Evolutionary conservation across 1,284 basidiomycete species (phyloP).

Genomic region (Inonotus obliquus): DNA sequence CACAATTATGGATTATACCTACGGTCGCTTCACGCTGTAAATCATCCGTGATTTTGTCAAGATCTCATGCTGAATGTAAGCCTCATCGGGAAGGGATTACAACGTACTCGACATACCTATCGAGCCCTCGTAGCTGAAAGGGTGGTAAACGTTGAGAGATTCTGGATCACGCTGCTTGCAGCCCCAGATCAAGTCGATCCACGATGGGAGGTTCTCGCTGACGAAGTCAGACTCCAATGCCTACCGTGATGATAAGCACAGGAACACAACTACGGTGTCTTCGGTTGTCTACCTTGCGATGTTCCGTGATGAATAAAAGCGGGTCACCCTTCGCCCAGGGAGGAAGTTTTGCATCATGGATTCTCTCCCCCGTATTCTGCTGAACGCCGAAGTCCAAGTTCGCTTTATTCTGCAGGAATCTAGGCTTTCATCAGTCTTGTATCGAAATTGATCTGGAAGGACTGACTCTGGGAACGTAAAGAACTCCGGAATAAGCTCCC

Average conservation of each 20-base stretch:
- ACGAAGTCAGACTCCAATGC: conserved; percentile 90
- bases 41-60: conserved; percentile 82
- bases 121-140: conserved; percentile 89
- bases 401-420: conserved; percentile 69
- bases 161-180: conserved; percentile 79
- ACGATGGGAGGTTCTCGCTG: conserved; percentile 79
- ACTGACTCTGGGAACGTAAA: conserved; percentile 71
- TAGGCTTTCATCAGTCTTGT: conserved; percentile 25
- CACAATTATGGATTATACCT: conserved; percentile 94
- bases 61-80: conserved; percentile 42
- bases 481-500: conserved; percentile 94
- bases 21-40: conserved; percentile 89
- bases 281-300: conserved; percentile 59
- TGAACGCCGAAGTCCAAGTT: conserved; percentile 83
- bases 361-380: conserved; percentile 75
- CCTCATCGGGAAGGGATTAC: background rate
- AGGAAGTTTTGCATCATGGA: conserved; percentile 87
- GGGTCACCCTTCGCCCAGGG: conserved; percentile 89
- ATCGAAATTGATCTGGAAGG: background rate
- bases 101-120: conserved; percentile 49
- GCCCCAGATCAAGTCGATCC: conserved; percentile 95
- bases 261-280: conserved; percentile 2
- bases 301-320: conserved; percentile 76
- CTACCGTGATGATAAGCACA: conserved; percentile 34
- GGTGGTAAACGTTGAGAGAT: conserved; percentile 88